Conservation (phyloP, 768 basidiomycete genomes). For the Favolaschia claudopus region DNA sequence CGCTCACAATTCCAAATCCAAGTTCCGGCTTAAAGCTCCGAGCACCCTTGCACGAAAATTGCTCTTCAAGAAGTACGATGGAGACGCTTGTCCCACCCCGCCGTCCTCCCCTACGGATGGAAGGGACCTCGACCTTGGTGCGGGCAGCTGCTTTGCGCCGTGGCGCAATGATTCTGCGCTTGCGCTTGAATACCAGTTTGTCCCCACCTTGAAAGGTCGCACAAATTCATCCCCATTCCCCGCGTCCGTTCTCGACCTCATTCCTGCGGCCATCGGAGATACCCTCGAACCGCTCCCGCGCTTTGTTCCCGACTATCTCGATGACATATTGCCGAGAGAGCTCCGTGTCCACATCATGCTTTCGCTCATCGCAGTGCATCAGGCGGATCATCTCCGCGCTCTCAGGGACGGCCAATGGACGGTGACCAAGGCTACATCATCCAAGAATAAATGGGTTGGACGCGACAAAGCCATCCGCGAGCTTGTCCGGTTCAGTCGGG, state of each 20-base stretch:
- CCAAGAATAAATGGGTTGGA: conserved; percentile 77
- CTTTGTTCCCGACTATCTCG: conserved; percentile 66
- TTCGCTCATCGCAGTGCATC: conserved; percentile 63
- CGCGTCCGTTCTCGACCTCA: conserved; percentile 64
- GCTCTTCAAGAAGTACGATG: conserved; percentile 51
- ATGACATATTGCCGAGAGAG: conserved; percentile 75
- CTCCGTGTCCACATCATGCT: conserved; percentile 67
- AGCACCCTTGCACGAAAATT: conserved; percentile 66
- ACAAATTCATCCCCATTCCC: conserved; percentile 74
- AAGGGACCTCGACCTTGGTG: conserved; percentile 31
- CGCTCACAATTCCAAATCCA: conserved; percentile 52
- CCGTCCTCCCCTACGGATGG: conserved; percentile 23
- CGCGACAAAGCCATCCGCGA: conserved; percentile 77
- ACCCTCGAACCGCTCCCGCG: conserved; percentile 59
- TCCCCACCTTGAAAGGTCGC: conserved; percentile 50
- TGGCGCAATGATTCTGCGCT: conserved; percentile 47
- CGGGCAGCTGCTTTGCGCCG: conserved; percentile 47
- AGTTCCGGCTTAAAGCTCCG: conserved; percentile 55
- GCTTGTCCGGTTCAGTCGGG: conserved; percentile 80
- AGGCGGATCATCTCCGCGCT: conserved; percentile 60
- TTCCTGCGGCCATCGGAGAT: conserved; percentile 58
- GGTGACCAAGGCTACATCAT: conserved; percentile 63
- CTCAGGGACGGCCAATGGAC: conserved; percentile 64
- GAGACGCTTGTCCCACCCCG: conserved; percentile 23
- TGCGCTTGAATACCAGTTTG: conserved; percentile 15